Conservation (phyloP, 768 basidiomycete species). For the Tulasnella sp. region DNA sequence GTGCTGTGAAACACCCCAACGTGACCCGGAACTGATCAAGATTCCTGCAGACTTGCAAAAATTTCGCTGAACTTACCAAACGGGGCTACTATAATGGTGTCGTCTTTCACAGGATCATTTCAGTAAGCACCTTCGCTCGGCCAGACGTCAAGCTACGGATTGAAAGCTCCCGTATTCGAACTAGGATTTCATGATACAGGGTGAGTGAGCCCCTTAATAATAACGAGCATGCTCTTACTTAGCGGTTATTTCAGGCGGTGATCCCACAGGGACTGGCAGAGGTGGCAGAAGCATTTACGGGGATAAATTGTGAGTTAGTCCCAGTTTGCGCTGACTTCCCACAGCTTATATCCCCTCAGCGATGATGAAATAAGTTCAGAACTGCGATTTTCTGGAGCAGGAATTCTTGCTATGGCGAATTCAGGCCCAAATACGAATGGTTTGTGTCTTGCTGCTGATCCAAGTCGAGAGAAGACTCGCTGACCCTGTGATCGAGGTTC, state of each 20-base stretch:
- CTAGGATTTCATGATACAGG: slow-evolving; percentile 96
- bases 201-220: slow-evolving; percentile 9
- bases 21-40: slow-evolving; percentile 15
- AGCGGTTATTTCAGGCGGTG: slow-evolving; percentile 42
- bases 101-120: slow-evolving; percentile 85
- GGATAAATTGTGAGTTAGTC: slow-evolving; percentile 62
- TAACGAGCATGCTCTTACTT: no score
- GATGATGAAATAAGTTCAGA: slow-evolving; percentile 89
- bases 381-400: slow-evolving; percentile 88
- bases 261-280: slow-evolving; percentile 91
- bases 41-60: slow-evolving; percentile 71
- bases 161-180: background rate
- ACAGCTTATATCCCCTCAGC: slow-evolving; percentile 34
- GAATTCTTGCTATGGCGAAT: slow-evolving; percentile 95
- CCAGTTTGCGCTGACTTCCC: background rate
- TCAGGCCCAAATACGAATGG: slow-evolving; percentile 91
- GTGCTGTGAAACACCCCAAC: slow-evolving; percentile 9
- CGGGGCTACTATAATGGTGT: slow-evolving; percentile 89
- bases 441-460: slow-evolving; percentile 26
- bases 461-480: slow-evolving; percentile 29
- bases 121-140: slow-evolving; percentile 41
- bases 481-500: slow-evolving; percentile 52
- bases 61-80: slow-evolving; percentile 86
- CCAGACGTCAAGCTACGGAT: no score
- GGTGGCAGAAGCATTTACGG: slow-evolving; percentile 88